These are phyloP conservation scores for Candida freyschussii DNA, from an alignment of 1,139 yeast genomes.

Conservation along the genomic window DNA sequence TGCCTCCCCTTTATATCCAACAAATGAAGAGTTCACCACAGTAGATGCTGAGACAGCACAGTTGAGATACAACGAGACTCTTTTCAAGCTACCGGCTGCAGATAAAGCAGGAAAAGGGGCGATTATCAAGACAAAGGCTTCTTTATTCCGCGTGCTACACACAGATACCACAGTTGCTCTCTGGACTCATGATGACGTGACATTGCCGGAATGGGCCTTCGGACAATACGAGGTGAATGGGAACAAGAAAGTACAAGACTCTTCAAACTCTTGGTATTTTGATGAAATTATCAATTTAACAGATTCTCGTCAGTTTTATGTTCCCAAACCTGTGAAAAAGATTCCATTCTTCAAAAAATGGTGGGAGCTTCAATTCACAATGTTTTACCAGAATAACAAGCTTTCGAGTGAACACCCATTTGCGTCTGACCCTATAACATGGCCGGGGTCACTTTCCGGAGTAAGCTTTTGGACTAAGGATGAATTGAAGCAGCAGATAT, in stretches of 20 bases:
- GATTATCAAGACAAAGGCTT: slow-evolving; percentile 62
- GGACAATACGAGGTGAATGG: slow-evolving; percentile 93
- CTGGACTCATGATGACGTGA: slow-evolving; percentile 87
- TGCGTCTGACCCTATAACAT: slow-evolving; percentile 85
- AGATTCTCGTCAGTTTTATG: slow-evolving; percentile 57
- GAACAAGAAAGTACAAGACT: slow-evolving; percentile 69
- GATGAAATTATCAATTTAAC: slow-evolving; percentile 65
- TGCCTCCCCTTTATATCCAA: slow-evolving; percentile 88
- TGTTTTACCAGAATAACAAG: slow-evolving; percentile 92
- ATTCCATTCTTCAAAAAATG: slow-evolving; percentile 80
- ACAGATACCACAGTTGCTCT: slow-evolving; percentile 85
- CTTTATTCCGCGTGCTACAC: slow-evolving; percentile 68
- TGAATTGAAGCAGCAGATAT: slow-evolving; percentile 64
- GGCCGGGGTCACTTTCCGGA: slow-evolving; percentile 94
- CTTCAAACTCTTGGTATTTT: slow-evolving; percentile 68
- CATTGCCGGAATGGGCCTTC: slow-evolving; percentile 93
- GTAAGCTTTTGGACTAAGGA: slow-evolving; percentile 95
- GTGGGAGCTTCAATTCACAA: slow-evolving; percentile 78
- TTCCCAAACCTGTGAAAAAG: slow-evolving; percentile 48
- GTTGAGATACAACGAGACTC: slow-evolving; percentile 61
- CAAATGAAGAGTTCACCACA: slow-evolving; percentile 88
- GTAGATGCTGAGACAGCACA: slow-evolving; percentile 54
- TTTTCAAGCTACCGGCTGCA: slow-evolving; percentile 68
- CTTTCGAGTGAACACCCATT: slow-evolving; percentile 89
- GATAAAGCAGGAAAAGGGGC: slow-evolving; percentile 47